These are phyloP conservation scores for Abrus precatorius DNA, from an alignment of 306 rosid genomes.

Conservation along the genomic window DNA sequence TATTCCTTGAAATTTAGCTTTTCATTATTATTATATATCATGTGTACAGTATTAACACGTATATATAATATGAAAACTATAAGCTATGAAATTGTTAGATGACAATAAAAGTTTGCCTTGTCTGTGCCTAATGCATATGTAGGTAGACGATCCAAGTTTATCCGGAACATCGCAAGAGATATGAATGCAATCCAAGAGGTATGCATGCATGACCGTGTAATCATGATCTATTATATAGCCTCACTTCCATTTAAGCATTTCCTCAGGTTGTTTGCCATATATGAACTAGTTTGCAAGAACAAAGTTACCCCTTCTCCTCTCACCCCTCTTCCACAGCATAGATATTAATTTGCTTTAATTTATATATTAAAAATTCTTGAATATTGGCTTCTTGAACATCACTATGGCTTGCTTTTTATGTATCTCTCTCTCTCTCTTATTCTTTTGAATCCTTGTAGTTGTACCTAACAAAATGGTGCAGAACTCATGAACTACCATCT, in stretches of 20 bases:
- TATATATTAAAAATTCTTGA: not conserved
- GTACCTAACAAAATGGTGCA: conserved; percentile 49
- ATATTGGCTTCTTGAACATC: not conserved
- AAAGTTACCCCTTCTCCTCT: not conserved
- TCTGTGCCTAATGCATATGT: conserved; percentile 45
- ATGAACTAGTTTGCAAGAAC: conserved; percentile 20
- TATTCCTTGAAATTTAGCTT: conserved; percentile 3
- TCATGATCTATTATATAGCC: not conserved
- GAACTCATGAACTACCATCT: conserved; percentile 39
- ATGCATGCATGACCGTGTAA: conserved; percentile 17
- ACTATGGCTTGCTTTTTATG: not conserved
- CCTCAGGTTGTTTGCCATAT: no score
- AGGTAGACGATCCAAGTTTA: conserved; percentile 62
- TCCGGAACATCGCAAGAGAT: conserved; percentile 49
- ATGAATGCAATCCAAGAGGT: conserved; percentile 51
- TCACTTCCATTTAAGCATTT: not conserved
- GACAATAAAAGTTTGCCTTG: not conserved
- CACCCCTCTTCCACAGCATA: conserved; percentile 7
- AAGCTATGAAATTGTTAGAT: conserved; percentile 1
- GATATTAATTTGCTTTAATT: conserved; percentile 3
- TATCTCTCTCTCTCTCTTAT: not conserved
- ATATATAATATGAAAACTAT: not conserved
- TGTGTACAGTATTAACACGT: not conserved
- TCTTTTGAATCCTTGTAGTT: conserved; percentile 8
- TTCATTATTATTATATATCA: not conserved